Base-by-base conservation (phyloP, 73 alveolate genomes). In the Blepharisma japonicum region DNA sequence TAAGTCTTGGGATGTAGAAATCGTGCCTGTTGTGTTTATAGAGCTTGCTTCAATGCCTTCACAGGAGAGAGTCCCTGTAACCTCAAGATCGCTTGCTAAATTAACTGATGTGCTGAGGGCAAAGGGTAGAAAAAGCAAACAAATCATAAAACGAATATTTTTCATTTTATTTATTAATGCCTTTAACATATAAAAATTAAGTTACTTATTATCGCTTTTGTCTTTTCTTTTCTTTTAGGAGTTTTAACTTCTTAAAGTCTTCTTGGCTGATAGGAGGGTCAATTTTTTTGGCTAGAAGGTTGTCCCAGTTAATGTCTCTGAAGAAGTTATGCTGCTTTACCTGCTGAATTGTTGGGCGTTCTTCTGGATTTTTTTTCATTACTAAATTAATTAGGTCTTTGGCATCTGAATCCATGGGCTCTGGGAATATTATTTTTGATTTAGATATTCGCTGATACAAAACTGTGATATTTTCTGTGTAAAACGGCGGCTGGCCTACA, bases 281-380 rank as follows among this genome's bases (percentile, higher is more conserved):
- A 56, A 90, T 72, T 87, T 94, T 71, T 81, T 89, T 92, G 49
- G 81, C 76, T 48, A 77, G 80, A 66, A 96, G 91, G 68, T 91
- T 85, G 48, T 94, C 95, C 99, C 99, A 96, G 83, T 96, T 92
- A n/a, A 96, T 94, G 45, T 89, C 94, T 77, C 74, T 71, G 86
- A 96, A 94, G 89, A 93, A 94, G 23, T 91, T 95, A 85, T 94
- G 97, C 14, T 89, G 83, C 71, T 85, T 91, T 9, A 96, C 80
- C 71, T 96, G 98, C 55, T 90, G 82, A 49, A 90, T 47, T 14
- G 61, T 14, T 9, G 80, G 80, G 14, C 80, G 18, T 9, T 38
- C n/a, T 39, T 25, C 80, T 18, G 80, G 80, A n/a, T 70, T 70
- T 39, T 70, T 70, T 9, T 70, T 70, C 80, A 70, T 70, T 7